Base-by-base conservation (phyloP, 495 filamentous ascomycete species). In the Echria macrotheca region DNA sequence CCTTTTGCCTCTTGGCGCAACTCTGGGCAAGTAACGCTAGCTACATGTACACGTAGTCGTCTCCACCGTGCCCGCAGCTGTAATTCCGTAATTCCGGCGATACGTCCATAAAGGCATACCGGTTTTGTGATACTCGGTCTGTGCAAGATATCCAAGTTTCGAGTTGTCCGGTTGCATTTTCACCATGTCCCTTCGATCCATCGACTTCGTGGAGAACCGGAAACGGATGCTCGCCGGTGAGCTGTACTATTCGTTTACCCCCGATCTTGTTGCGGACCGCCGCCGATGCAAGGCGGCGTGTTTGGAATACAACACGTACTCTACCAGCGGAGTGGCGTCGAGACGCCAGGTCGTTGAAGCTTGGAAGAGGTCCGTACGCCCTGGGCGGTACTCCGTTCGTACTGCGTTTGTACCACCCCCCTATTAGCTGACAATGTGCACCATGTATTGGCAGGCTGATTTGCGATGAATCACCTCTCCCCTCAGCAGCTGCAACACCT, bases 351-450 rank as follows among this genome's bases (percentile, higher is more conserved):
- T 78, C 26, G 72, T 85, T 0, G 79, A 85, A 53, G 64, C 91
- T n/a, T 90, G 79, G 79, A 80, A 78, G 64, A 78, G 86, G 87
- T 91, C n/a, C n/a, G 69, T 71, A 80, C 69, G 24, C 43, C 28
- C 23, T 17, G n/a, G n/a, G n/a, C 2, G 2, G n/a, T 24, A 9
- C 5, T 19, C 35, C 11, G 12, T 2, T 15, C 15, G n/a, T 8
- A 2, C 17, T 36, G 6, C 8, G 2, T 17, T n/a, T 17, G 21
- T 18, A n/a, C 9, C 4, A 15, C 23, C 12, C 17, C 6, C 17
- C 12, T n/a, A 18, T 11, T 8, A 0, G 8, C 25, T 47, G 4
- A 46, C 12, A 17, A 31, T 17, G n/a, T 1, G 5, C 14, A 41
- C 38, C 24, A 10, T n/a, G 7, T 17, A 21, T 5, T 5, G 4